Base-by-base conservation (phyloP, 495 filamentous ascomycete genomes). In the Penicillium tannophilum region DNA sequence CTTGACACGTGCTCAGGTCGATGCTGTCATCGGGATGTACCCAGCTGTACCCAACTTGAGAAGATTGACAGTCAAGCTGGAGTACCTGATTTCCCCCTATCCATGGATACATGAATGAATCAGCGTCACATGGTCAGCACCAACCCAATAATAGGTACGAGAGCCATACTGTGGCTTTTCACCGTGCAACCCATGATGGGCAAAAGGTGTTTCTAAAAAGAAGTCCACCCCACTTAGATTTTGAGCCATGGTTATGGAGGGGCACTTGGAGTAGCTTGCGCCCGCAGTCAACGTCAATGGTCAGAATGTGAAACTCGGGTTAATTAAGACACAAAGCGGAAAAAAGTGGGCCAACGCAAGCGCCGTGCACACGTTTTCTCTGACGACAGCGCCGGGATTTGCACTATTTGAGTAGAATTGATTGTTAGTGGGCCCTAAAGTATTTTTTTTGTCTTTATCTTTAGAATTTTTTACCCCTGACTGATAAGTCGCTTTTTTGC, bases 291-390 rank as follows among this genome's bases (percentile, higher is more conserved):
- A 20, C 11, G 20, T 54, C 36, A 42, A 20, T 55, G 41, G 53
- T 43, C 42, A 41, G 14, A 55, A 54, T 58, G 59, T 54, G 63
- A 65, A 65, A 62, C 55, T 61, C 28, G 56, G 55, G 46, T 20
- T 28, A 58, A 52, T 53, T 50, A 56, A 56, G 39, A 52, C 19
- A 54, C 46, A 35, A 56, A 43, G 55, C 55, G 45, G 46, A 17
- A 23, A 58, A 48, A 49, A 24, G 54, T 61, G 59, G 63, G 51
- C 30, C 58, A 31, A 16, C 2, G 46, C 47, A 60, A 63, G 57
- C 57, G 62, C 61, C 57, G 31, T 48, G 57, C 42, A 60, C 61
- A 60, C 61, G 61, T 60, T 63, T 56, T 57, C 50, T 60, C 54
- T 63, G 61, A 63, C 61, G 57, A 60, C 56, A 43, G 49, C 54